Conservation (phyloP, 192 early-diverging fungal genomes). For the Linnemannia elongata region DNA sequence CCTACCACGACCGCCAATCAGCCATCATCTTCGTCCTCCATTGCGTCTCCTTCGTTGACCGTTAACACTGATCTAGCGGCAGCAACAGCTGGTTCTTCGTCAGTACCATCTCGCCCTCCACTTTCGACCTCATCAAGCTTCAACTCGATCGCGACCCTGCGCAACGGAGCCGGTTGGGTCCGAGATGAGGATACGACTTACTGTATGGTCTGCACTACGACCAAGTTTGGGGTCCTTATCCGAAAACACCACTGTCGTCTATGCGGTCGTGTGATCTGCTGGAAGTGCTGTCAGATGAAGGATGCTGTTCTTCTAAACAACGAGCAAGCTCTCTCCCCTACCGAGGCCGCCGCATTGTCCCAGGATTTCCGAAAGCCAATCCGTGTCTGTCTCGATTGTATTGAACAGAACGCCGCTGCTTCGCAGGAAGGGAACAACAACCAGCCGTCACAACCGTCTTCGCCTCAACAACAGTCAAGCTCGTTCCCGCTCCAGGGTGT, state of each 20-base stretch:
- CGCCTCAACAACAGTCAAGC: constrained; percentile 12
- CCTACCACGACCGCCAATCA: not conserved
- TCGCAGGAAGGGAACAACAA: not conserved
- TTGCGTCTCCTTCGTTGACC: not conserved
- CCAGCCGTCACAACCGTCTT: not conserved
- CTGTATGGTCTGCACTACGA: constrained; percentile 52
- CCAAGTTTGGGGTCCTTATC: constrained; percentile 52
- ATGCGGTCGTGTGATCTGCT: constrained; percentile 77
- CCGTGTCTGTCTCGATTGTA: constrained; percentile 43
- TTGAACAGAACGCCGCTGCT: constrained; percentile 26
- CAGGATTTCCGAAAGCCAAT: constrained; percentile 32
- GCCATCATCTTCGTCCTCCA: not conserved
- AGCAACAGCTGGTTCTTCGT: too few relatives aligned
- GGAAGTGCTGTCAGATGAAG: constrained; percentile 67
- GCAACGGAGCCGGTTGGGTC: constrained; percentile 44
- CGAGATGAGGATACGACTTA: constrained; percentile 51
- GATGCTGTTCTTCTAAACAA: constrained; percentile 11
- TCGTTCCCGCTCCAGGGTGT: constrained; percentile 41
- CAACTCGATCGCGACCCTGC: constrained; percentile 19
- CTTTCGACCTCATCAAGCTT: constrained; percentile 5
- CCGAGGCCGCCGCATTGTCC: not conserved
- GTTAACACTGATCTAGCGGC: not conserved
- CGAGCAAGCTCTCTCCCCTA: not conserved
- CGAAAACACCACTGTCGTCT: constrained; percentile 79
- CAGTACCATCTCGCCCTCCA: not conserved